Evolutionary conservation across 345 rosid species (phyloP).

Genomic region (Ceriops tagal): DNA sequence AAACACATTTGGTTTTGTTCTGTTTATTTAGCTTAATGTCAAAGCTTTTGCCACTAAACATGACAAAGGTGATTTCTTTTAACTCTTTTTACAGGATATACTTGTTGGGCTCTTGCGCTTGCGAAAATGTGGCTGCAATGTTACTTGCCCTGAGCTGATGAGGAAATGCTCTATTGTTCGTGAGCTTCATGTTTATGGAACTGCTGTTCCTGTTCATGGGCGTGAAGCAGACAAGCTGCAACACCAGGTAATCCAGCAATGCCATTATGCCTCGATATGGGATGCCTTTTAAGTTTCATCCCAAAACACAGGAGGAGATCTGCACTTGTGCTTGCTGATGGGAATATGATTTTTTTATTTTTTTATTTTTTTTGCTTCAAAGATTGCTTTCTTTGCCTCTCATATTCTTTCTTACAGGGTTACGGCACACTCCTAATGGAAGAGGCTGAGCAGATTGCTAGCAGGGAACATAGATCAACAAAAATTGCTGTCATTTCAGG

Average conservation of each 20-base stretch:
- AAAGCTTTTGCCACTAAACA: conserved; percentile 1
- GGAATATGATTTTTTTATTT: too few species aligned
- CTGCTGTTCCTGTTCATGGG: conserved; percentile 99
- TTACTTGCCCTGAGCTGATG: conserved; percentile 81
- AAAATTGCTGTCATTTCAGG: conserved; percentile 92
- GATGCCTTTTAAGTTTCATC: too few species aligned
- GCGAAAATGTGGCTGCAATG: conserved; percentile 82
- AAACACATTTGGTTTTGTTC: conserved; percentile 3
- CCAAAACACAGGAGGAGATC: too few species aligned
- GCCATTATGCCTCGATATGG: not conserved
- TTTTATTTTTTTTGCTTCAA: not conserved
- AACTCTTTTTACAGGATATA: conserved; percentile 60
- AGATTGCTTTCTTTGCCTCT: not conserved
- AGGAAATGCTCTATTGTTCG: conserved; percentile 94
- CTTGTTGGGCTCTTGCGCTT: conserved; percentile 90
- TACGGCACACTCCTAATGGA: conserved; percentile 98
- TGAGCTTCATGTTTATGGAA: conserved; percentile 99
- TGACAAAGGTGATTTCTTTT: not conserved
- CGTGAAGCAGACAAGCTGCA: conserved; percentile 94
- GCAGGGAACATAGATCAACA: conserved; percentile 73
- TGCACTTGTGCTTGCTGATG: too few species aligned
- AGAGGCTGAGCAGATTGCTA: conserved; percentile 86
- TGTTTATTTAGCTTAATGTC: not conserved
- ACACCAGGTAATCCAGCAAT: conserved; percentile 65
- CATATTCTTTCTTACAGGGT: conserved; percentile 41